Evolutionary conservation across 1,139 yeast genomes (phyloP).

Genomic region (Arxiozyma slooffiae): DNA sequence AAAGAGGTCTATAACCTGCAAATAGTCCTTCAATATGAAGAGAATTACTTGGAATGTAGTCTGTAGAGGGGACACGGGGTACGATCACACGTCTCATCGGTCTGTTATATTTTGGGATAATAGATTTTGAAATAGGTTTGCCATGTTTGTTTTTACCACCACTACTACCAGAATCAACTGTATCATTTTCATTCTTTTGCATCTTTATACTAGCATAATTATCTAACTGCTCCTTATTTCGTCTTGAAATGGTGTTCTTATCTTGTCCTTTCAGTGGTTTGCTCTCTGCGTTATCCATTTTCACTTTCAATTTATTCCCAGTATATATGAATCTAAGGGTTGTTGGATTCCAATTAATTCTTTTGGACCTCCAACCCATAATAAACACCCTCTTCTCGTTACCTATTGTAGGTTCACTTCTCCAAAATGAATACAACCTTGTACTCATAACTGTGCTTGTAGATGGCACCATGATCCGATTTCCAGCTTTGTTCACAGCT

Average conservation of each 20-base stretch:
- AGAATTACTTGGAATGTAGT: slow-evolving; percentile 20
- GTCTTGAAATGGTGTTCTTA: not conserved
- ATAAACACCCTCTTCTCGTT: not conserved
- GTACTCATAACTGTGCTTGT: not conserved
- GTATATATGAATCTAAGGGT: not conserved
- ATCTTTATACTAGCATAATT: not conserved
- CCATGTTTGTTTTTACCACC: not conserved
- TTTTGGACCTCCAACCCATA: not conserved
- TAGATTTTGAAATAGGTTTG: not conserved
- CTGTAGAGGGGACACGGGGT: slow-evolving; percentile 27
- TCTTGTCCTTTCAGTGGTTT: not conserved
- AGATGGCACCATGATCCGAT: not conserved
- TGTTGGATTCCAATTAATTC: not conserved
- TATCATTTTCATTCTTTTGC: not conserved
- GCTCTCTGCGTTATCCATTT: not conserved
- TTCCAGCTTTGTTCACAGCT: not conserved
- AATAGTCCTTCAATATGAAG: slow-evolving; percentile 29
- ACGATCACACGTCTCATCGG: slow-evolving; percentile 10
- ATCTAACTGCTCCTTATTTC: not conserved
- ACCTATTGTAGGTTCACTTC: not conserved
- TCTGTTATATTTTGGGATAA: not conserved
- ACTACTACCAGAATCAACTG: not conserved
- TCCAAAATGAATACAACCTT: not conserved
- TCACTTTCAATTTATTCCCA: not conserved
- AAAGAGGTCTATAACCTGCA: slow-evolving; percentile 31